These are phyloP conservation scores for Cardamine resedifolia DNA, from an alignment of 345 rosid genomes.

Conservation along the genomic window DNA sequence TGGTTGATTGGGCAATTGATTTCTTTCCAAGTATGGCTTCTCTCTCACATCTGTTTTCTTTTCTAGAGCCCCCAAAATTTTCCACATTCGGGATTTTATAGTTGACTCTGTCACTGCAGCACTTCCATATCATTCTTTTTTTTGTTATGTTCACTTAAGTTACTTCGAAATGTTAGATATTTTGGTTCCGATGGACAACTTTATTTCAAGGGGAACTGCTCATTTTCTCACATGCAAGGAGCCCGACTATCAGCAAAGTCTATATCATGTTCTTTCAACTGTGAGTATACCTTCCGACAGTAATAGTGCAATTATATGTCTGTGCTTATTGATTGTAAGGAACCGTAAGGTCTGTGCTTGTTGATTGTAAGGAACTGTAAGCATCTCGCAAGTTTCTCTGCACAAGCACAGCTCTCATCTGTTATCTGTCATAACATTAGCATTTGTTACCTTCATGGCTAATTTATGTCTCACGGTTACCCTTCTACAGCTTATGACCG, in stretches of 20 bases:
- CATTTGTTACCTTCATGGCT: conserved; percentile 18
- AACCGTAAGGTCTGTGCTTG: conserved; percentile 10
- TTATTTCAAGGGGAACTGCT: conserved; percentile 87
- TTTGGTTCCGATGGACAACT: conserved; percentile 96
- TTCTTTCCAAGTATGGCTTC: conserved; percentile 74
- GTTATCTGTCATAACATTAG: background rate
- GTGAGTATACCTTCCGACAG: conserved; percentile 54
- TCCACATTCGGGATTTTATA: background rate
- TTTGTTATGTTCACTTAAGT: conserved; percentile 2
- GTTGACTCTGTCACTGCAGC: conserved; percentile 4
- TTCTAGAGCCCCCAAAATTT: background rate
- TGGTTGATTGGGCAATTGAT: conserved; percentile 97
- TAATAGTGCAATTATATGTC: conserved; percentile 9
- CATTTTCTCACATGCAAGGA: conserved; percentile 89
- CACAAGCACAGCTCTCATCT: conserved; percentile 1
- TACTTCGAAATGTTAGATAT: conserved; percentile 58
- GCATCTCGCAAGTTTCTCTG: conserved; percentile 23
- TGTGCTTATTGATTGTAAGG: conserved; percentile 16
- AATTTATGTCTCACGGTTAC: conserved; percentile 21
- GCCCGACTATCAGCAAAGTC: conserved; percentile 94
- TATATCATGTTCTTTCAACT: conserved; percentile 87
- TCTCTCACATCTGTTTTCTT: conserved; percentile 18
- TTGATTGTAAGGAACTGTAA: conserved; percentile 1
- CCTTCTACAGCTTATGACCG: conserved; percentile 68
- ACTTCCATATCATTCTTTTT: conserved; percentile 6